Base-by-base conservation (phyloP, 2,329 filamentous ascomycete species). In the Ceratocystis smalleyi region DNA sequence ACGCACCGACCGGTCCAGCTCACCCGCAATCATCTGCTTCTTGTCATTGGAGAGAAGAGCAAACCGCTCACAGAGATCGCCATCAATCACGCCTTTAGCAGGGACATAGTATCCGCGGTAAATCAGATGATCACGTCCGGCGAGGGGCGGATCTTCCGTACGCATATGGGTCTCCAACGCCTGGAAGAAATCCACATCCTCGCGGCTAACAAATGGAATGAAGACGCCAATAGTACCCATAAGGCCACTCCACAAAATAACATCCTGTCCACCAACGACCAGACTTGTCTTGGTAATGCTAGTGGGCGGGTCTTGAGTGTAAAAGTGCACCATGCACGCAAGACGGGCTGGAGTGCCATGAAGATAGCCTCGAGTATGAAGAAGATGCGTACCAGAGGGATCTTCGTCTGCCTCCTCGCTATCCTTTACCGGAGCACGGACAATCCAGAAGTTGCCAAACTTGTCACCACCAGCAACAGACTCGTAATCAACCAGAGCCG, bases 171-270 rank as follows among this genome's bases (percentile, higher is more conserved):
- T 85, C 76, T 99, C 94, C 27, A 99, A 80, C 67, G 84, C 90
- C 74, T 96, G 91, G 82, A 99, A 99, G 76, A 99, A 97, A 74
- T 97, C 94, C 61, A 95, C 89, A 70, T 97, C 92, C 72, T 97
- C 91, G 45, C 95, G 87, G 68, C 86, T 87, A 59, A 91, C 79
- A 72, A 99, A 97, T 0, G 95, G 94, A 59, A 99, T 87, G 59
- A 99, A 81, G 63, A 96, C 89, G 60, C 92, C 94, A 47, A 99
- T 83, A 0, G 94, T 97, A 60, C 94, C 95, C 75, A 96, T 92
- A 19, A 99, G 79, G 22, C 95, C 95, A 68, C 87, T 88, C 94
- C 94, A 99, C 62, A 99, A 80, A 1, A 99, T 77, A 49, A 97
- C 84, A 68, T 96, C 91, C 69, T 92, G 87, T 3, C 94, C 94